A percentile compares a stretch with the other conserved stretches of the same genome.
Conservation (phyloP, 169 alveolate genomes). For the Theileria annulata region DNA sequence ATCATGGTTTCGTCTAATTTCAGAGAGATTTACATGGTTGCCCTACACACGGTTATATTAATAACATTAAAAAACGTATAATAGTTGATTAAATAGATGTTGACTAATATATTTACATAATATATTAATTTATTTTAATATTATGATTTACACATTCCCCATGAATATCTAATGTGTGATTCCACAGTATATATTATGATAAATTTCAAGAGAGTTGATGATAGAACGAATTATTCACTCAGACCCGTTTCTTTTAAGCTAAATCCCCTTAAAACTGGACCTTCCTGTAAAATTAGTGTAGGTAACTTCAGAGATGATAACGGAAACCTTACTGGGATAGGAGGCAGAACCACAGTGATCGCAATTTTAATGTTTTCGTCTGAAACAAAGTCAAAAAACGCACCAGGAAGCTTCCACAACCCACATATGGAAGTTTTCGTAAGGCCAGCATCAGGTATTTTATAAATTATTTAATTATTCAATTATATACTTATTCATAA, state of each 20-base stretch:
- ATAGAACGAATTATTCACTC: conserved; percentile 29
- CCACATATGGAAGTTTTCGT: conserved; percentile 60
- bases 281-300: conserved; percentile 50
- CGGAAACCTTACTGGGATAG: conserved; percentile 19
- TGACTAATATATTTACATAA: conserved; percentile 22
- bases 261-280: conserved; percentile 51
- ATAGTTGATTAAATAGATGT: conserved; percentile 62
- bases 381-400: conserved; percentile 42
- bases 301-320: conserved; percentile 11
- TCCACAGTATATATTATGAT: conserved; percentile 26
- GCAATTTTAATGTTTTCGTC: conserved; percentile 22
- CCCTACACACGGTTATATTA: no score
- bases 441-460: conserved; percentile 49
- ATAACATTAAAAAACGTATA: conserved; percentile 66
- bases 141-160: not conserved
- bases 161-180: not conserved
- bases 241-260: conserved; percentile 32
- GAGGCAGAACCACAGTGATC: conserved; percentile 49
- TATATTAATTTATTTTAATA: no score
- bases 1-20: no score
- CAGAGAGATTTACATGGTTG: no score
- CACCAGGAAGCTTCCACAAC: conserved; percentile 34
- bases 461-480: no score
- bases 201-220: conserved; percentile 28
- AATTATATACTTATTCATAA: conserved; percentile 1